These are phyloP conservation scores for Clarireedia hainanense DNA, from an alignment of 2,329 filamentous ascomycete species.

Conservation along the genomic window DNA sequence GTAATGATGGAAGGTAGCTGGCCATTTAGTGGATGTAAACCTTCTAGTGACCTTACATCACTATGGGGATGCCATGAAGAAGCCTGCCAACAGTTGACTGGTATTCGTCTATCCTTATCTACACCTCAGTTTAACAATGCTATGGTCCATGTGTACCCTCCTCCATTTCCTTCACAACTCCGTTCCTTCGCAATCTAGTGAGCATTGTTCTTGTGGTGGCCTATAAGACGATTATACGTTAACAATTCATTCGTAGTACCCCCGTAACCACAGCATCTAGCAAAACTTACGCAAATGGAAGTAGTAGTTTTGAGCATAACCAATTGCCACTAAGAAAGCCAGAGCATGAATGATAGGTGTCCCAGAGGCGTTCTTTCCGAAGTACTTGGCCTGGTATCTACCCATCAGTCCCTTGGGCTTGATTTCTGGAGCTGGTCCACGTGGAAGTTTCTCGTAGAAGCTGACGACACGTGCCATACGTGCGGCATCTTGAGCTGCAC, in stretches of 20 bases:
- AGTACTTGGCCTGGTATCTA: conserved; percentile 86
- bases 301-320: conserved; percentile 99
- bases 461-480: conserved; percentile 97
- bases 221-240: conserved; percentile 40
- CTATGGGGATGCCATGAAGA: not conserved
- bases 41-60: not conserved
- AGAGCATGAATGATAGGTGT: conserved; percentile 86
- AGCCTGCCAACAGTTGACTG: conserved; percentile 5
- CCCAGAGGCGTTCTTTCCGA: conserved; percentile 84
- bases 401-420: conserved; percentile 77
- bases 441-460: conserved; percentile 98
- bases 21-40: too few species aligned
- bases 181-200: conserved; percentile 55
- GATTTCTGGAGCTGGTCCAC: conserved; percentile 76
- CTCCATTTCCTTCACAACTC: not conserved
- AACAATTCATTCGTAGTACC: not conserved
- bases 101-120: conserved; percentile 25
- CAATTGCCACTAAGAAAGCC: conserved; percentile 66
- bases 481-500: conserved; percentile 87
- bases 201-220: conserved; percentile 99
- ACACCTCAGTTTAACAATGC: conserved; percentile 16
- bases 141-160: not conserved
- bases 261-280: not conserved
- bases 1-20: too few species aligned
- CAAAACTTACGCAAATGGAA: conserved; percentile 88